Percentiles rank a stretch among this genome's conserved stretches.
Conservation (phyloP, 2,329 filamentous ascomycete genomes). For the Diaporthe sp. region DNA sequence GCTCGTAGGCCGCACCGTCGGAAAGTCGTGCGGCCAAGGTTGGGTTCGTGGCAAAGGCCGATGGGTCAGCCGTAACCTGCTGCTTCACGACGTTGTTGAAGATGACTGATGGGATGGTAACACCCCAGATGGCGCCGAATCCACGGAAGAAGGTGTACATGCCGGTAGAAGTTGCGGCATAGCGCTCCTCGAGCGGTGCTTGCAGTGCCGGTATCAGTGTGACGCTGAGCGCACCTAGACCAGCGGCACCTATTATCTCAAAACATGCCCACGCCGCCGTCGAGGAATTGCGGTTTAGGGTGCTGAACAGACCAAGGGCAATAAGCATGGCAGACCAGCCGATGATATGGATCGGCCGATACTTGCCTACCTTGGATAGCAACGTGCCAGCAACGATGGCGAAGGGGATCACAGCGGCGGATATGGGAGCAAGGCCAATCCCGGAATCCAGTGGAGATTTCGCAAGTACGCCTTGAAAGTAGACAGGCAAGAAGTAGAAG, state of each 20-base stretch:
- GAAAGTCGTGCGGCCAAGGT: background rate
- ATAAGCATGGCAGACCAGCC: background rate
- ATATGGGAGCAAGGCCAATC: slow-evolving; percentile 47
- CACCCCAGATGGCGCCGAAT: background rate
- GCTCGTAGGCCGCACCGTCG: background rate
- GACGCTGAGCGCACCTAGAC: background rate
- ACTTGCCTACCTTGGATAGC: background rate
- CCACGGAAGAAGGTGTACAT: background rate
- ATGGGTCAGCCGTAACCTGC: background rate
- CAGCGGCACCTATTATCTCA: background rate
- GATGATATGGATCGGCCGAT: background rate
- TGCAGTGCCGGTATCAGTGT: background rate
- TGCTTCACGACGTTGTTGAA: background rate
- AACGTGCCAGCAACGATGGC: background rate
- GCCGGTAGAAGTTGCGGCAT: background rate
- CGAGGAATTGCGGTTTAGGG: background rate
- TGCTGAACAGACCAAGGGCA: background rate
- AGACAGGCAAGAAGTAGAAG: slow-evolving; percentile 59
- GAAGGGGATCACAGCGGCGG: background rate
- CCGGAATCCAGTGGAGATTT: slow-evolving; percentile 50
- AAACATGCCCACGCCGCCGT: background rate
- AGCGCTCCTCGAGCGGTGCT: background rate
- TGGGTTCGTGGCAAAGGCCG: background rate
- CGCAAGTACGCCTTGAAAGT: slow-evolving; percentile 58
- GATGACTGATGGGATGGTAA: background rate